These are phyloP conservation scores for Cantharellus cinnabarinus DNA, from an alignment of 768 basidiomycete genomes.

Conservation along the genomic window DNA sequence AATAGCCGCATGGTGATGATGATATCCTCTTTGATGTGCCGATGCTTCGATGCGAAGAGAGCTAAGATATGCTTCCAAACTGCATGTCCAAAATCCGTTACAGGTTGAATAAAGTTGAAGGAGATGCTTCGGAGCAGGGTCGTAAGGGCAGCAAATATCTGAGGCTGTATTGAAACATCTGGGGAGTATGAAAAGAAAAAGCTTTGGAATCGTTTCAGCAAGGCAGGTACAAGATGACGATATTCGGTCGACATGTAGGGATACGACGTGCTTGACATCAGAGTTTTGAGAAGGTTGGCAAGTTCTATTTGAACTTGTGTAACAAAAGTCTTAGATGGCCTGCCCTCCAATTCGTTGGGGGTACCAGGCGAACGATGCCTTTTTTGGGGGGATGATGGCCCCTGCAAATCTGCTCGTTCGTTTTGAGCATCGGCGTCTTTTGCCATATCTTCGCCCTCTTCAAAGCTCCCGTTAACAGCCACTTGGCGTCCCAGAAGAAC, in stretches of 20 bases:
- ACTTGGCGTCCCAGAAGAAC: constrained; percentile 44
- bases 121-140: constrained; percentile 54
- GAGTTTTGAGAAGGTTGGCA: constrained; percentile 37
- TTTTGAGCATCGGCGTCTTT: constrained; percentile 10
- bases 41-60: constrained; percentile 67
- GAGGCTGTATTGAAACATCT: constrained; percentile 62
- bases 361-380: constrained; percentile 14
- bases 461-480: constrained; percentile 8
- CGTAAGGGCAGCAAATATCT: constrained; percentile 50
- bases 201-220: constrained; percentile 37
- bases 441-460: constrained; percentile 16
- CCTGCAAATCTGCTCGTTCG: constrained; percentile 14
- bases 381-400: constrained; percentile 16
- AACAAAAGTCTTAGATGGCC: constrained; percentile 1
- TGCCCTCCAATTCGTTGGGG: neutral
- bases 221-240: constrained; percentile 22
- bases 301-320: constrained; percentile 49
- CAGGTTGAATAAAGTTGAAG: constrained; percentile 43
- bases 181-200: constrained; percentile 46
- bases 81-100: constrained; percentile 36
- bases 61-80: constrained; percentile 45
- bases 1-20: constrained; percentile 51
- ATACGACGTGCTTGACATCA: constrained; percentile 35
- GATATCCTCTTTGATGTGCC: constrained; percentile 55
- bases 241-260: constrained; percentile 32